Base-by-base conservation (phyloP, 192 early-diverging fungal genomes). In the Coemansia sp. region DNA sequence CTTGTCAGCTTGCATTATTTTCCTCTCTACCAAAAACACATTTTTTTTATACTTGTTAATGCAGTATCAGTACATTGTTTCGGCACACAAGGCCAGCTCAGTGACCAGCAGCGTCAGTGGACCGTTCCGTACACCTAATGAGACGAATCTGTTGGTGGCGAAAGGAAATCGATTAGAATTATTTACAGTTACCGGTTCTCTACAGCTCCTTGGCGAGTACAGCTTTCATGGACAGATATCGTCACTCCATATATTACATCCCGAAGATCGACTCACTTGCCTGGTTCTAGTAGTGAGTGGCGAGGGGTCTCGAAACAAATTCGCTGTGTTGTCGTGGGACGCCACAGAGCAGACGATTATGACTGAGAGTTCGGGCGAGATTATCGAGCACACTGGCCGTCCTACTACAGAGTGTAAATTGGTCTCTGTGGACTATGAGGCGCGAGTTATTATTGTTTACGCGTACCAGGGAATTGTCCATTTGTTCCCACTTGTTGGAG, bases 21-120 rank as follows among this genome's bases (percentile, higher is more conserved):
- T 33, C 6, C 7, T 28, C 14, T 37, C 35, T 37, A 37, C 35
- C 26, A 26, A 37, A 37, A 37, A 52, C 53, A 52, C 53, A 26
- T 26, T 2, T 28, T 17, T 11, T n/a, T 21, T 10, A 62, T 33
- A 19, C 0, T 8, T 62, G 9, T 23, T 16, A n/a, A 82, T 82
- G 80, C 80, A 82, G 55, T 88, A 88, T 69, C 86, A 91, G 52
- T 93, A 94, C 75, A 89, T 93, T 30, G 91, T 89, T 32, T 91
- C 90, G n/a, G 90, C 93, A 7, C 87, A 93, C 68, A 91, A 90
- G 80, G 78, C 93, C 21, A 90, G 90, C 64, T 87, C 93, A 11
- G 91, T 95, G 26, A 78, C 74, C 4, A 73, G 80, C 28, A 86
- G 90, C 19, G 79, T 89, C 33, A 87, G 85, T 58, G 93, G 91